Percentiles rank a stretch among this genome's conserved stretches.
phyloP scores from a whole-genome alignment of 108 stramenopile genomes.

The Cyclotella baltica region DNA sequence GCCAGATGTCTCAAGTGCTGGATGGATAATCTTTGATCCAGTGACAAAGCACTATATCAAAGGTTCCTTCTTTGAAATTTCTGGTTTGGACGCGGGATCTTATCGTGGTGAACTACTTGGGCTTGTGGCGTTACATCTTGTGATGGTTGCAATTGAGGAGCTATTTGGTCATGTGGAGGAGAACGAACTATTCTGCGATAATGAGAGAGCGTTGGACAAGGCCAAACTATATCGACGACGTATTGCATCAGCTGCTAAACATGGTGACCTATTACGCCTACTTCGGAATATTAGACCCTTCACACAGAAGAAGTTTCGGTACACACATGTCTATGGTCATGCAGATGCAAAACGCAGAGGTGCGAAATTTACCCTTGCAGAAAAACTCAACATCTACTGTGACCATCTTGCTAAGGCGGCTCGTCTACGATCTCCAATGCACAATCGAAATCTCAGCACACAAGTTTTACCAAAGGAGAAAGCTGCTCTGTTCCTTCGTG shows the following conservation, averaged over 20 bases:
- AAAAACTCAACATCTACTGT: neutral
- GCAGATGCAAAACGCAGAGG: neutral
- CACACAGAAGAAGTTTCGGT: neutral
- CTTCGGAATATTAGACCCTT: neutral
- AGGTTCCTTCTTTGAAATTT: neutral
- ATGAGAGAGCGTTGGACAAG: neutral
- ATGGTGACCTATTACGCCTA: neutral
- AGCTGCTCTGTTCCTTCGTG: neutral
- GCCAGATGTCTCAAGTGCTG: neutral
- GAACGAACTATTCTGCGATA: neutral
- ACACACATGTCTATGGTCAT: neutral
- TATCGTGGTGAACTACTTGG: neutral
- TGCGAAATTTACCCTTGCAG: neutral
- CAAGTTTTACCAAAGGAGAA: neutral
- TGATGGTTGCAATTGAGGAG: neutral
- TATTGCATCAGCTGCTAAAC: neutral
- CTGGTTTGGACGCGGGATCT: neutral
- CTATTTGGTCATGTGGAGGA: neutral
- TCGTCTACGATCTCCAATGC: neutral
- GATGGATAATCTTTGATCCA: constrained; percentile 1
- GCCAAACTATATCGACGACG: neutral
- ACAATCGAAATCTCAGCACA: no score
- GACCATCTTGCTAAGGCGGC: neutral
- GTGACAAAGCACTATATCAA: neutral
- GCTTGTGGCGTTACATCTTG: neutral